Evolutionary conservation across 371 early-diverging fungal genomes (phyloP).

Genomic region (Mycotypha africana): DNA sequence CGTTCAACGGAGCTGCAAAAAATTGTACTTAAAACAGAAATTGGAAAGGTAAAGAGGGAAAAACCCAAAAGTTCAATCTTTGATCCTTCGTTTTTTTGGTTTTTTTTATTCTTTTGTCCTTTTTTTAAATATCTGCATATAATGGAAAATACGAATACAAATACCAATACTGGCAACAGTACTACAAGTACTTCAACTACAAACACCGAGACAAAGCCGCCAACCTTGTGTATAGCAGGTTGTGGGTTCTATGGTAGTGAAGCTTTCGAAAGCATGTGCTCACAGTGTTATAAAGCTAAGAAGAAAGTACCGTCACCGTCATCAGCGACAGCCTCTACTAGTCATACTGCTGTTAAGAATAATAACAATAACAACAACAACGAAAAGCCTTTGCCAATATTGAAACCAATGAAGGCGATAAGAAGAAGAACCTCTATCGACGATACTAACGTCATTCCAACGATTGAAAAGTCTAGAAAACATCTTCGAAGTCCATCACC

Average conservation of each 20-base stretch:
- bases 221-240: constrained; percentile 53
- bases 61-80: no score
- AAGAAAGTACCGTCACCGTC: constrained; percentile 12
- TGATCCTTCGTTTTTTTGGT: constrained; percentile 5
- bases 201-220: constrained; percentile 32
- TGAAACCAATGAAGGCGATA: constrained; percentile 2
- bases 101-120: constrained; percentile 4
- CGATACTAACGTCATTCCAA: not conserved
- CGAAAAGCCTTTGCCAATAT: constrained; percentile 1
- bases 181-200: no score
- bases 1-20: no score
- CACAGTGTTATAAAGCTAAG: constrained; percentile 66
- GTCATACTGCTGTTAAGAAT: constrained; percentile 1
- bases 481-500: constrained; percentile 33
- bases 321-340: constrained; percentile 3
- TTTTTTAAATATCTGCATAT: not conserved
- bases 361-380: not conserved
- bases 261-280: constrained; percentile 73
- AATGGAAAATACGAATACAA: constrained; percentile 51
- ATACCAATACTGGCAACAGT: constrained; percentile 2
- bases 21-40: no score
- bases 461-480: constrained; percentile 16
- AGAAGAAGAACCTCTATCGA: not conserved
- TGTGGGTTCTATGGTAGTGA: constrained; percentile 61
- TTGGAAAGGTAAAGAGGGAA: not conserved